Conservation (phyloP, 192 early-diverging fungal species). For the Phlyctochytrium arcticum region DNA sequence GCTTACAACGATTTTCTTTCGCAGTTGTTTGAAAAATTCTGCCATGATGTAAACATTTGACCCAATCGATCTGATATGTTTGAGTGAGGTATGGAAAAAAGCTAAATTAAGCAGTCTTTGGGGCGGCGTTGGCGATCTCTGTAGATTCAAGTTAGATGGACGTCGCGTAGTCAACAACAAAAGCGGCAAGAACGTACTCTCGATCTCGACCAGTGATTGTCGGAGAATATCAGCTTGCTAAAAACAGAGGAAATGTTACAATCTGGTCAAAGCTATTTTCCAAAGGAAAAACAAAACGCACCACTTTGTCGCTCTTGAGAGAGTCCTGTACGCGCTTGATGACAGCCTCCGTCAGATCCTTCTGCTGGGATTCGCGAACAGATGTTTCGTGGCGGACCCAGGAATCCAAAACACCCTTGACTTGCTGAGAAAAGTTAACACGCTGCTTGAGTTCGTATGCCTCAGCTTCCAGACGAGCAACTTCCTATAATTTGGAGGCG, state of each 20-base stretch:
- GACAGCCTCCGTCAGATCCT: slow-evolving; percentile 75
- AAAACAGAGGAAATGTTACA: neutral
- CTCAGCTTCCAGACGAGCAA: slow-evolving; percentile 89
- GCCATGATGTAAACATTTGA: too few relatives aligned
- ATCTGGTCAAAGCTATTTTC: neutral
- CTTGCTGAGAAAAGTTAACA: slow-evolving; percentile 71
- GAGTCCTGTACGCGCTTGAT: slow-evolving; percentile 75
- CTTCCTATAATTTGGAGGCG: slow-evolving; percentile 50
- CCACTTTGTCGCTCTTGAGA: slow-evolving; percentile 65
- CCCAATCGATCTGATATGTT: too few relatives aligned
- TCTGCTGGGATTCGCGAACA: slow-evolving; percentile 92
- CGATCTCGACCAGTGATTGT: slow-evolving; percentile 15
- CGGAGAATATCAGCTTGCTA: slow-evolving; percentile 4
- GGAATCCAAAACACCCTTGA: slow-evolving; percentile 85
- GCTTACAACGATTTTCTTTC: too few relatives aligned
- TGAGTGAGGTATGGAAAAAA: too few relatives aligned
- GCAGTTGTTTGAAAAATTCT: too few relatives aligned
- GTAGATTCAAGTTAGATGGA: too few relatives aligned
- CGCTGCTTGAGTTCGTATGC: slow-evolving; percentile 94
- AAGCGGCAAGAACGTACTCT: too few relatives aligned
- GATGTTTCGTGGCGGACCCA: slow-evolving; percentile 96
- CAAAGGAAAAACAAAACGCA: slow-evolving; percentile 12
- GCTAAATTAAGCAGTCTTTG: too few relatives aligned
- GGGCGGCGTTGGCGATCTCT: too few relatives aligned
- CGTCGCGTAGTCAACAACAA: too few relatives aligned